Conservation (phyloP, 768 basidiomycete genomes). For the button mushroom (Agaricus bisporus) region DNA sequence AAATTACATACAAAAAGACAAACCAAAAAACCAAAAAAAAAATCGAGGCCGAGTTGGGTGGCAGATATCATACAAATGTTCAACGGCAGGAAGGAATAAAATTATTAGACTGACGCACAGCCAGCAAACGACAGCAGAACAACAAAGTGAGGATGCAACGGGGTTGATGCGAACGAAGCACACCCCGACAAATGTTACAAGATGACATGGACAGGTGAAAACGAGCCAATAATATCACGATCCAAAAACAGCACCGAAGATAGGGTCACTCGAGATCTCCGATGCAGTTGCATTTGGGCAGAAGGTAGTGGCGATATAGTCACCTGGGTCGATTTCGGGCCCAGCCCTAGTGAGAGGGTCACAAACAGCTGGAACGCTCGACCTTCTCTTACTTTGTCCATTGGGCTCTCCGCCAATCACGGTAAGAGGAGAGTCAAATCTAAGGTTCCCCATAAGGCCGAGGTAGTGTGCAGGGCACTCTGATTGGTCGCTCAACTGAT, state of each 20-base stretch:
- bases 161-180: no score
- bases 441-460: slow-evolving; percentile 3
- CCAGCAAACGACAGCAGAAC: background rate
- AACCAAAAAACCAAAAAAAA: no score
- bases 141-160: background rate
- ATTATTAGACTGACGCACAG: no score
- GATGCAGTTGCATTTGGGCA: background rate
- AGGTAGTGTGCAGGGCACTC: slow-evolving; percentile 1
- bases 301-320: background rate
- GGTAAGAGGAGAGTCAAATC: slow-evolving; percentile 1
- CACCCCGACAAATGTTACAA: no score
- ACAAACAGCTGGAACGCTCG: no score
- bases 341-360: background rate
- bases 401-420: background rate
- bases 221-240: background rate
- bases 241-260: background rate
- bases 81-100: no score
- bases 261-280: background rate
- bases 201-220: background rate
- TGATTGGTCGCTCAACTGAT: background rate
- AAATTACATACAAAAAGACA: no score
- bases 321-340: background rate
- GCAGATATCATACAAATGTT: no score
- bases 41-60: no score
- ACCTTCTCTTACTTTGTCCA: background rate